These are phyloP conservation scores for Fusarium aywerte DNA, from an alignment of 2,329 filamentous ascomycete species.

Conservation along the genomic window DNA sequence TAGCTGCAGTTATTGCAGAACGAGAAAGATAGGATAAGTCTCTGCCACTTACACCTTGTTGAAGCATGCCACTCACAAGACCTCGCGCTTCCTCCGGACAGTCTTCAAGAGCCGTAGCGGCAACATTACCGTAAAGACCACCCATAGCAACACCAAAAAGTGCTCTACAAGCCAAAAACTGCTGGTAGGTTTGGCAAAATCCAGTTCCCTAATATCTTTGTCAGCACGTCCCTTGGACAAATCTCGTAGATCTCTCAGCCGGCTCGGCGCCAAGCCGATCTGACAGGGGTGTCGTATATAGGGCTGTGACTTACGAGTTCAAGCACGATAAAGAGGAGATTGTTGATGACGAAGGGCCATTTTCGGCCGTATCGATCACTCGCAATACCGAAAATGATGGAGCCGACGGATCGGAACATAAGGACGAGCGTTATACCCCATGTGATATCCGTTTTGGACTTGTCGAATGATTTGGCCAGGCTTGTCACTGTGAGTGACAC, in stretches of 20 bases:
- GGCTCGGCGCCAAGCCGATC: constrained; percentile 2
- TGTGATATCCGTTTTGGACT: constrained; percentile 67
- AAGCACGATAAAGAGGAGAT: constrained; percentile 75
- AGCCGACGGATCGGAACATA: constrained; percentile 68
- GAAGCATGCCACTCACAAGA: constrained; percentile 79
- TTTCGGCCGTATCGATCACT: constrained; percentile 68
- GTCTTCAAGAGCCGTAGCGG: constrained; percentile 82
- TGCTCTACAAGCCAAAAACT: constrained; percentile 79
- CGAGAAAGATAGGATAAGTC: fast-evolving
- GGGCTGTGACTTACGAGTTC: constrained; percentile 67
- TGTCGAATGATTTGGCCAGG: constrained; percentile 63
- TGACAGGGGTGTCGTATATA: not conserved
- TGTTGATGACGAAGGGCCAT: constrained; percentile 82
- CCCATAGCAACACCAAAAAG: constrained; percentile 87
- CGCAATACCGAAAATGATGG: constrained; percentile 64
- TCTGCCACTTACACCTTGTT: constrained; percentile 68
- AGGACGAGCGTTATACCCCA: constrained; percentile 73
- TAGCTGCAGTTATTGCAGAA: not conserved
- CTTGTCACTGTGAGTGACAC: constrained; percentile 68
- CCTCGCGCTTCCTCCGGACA: constrained; percentile 74
- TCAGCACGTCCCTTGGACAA: constrained; percentile 12
- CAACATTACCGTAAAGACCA: constrained; percentile 81
- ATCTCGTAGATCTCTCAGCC: constrained; percentile 11
- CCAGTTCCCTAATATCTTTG: constrained; percentile 65
- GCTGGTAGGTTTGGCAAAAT: constrained; percentile 72